Evolutionary conservation across 257 asterid species (phyloP).

Genomic region (Solanum ossicruentum): DNA sequence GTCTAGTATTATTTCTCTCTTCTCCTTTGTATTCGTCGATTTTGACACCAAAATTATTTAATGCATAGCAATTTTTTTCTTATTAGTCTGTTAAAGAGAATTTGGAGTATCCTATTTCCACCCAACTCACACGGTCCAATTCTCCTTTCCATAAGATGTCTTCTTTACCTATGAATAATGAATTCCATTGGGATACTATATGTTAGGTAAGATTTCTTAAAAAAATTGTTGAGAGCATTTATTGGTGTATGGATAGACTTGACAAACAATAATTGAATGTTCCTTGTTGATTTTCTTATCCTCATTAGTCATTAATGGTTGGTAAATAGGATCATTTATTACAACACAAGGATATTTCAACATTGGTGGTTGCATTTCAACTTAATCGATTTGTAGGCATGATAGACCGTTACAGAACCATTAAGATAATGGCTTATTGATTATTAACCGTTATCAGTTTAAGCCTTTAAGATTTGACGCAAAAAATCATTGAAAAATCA

Average conservation of each 20-base stretch:
- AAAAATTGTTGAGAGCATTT: neutral
- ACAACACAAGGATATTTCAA: neutral
- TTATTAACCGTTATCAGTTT: no score
- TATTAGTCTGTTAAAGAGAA: no score
- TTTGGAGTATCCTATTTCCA: no score
- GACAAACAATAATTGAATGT: neutral
- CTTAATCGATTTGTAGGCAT: no score
- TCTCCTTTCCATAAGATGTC: neutral
- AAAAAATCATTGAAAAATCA: no score
- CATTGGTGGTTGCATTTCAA: neutral
- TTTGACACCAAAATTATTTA: neutral
- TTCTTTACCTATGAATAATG: neutral
- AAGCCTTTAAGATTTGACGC: no score
- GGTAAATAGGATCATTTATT: neutral
- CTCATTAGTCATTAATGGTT: no score
- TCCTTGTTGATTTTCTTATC: neutral
- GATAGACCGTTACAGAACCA: no score
- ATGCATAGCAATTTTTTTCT: neutral
- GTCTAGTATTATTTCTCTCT: neutral
- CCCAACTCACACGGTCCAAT: neutral
- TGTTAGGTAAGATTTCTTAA: neutral
- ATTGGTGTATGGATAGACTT: neutral
- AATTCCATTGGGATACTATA: neutral
- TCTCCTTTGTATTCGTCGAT: neutral
- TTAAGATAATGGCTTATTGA: no score